phyloP scores from a whole-genome alignment of 163 green algal species.

The Chloromonas sp. region DNA sequence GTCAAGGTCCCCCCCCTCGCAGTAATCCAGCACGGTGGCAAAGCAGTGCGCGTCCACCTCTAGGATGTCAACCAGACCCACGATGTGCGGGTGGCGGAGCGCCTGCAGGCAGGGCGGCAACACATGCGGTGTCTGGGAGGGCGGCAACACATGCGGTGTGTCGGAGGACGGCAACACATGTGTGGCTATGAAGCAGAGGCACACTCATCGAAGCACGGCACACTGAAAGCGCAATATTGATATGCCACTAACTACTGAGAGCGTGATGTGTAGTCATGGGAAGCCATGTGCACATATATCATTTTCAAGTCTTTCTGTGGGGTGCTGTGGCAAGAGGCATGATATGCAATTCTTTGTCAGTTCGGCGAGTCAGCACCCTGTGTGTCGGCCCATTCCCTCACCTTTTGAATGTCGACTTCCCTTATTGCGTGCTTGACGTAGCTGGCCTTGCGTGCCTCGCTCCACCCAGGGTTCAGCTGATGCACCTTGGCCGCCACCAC shows the following conservation, averaged over 20 bases:
- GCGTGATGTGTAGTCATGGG: too few relatives aligned
- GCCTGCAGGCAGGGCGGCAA: background rate
- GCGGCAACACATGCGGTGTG: too few relatives aligned
- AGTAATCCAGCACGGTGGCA: constrained; percentile 91
- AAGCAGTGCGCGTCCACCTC: constrained; percentile 90
- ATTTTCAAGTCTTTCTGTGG: too few relatives aligned
- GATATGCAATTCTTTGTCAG: too few relatives aligned
- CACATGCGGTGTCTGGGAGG: background rate
- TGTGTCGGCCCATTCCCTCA: background rate
- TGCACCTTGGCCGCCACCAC: constrained; percentile 88
- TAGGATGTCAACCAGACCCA: constrained; percentile 77
- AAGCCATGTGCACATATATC: too few relatives aligned
- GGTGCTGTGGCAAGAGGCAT: too few relatives aligned
- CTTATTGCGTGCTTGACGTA: constrained; percentile 89
- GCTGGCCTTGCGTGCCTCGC: constrained; percentile 69
- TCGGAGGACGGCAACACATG: too few relatives aligned
- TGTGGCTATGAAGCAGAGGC: too few relatives aligned
- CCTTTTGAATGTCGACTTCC: constrained; percentile 88
- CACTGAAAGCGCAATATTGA: too few relatives aligned
- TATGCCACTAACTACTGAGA: too few relatives aligned
- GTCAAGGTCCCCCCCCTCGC: constrained; percentile 83
- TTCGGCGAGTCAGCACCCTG: too few relatives aligned
- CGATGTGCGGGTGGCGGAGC: constrained; percentile 68
- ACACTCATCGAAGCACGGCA: too few relatives aligned
- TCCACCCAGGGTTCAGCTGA: constrained; percentile 72